A percentile compares a stretch with the other conserved stretches of the same genome.
Evolutionary conservation across 441 rosid genomes (phyloP).

Genomic region (Populus trichocarpa): DNA sequence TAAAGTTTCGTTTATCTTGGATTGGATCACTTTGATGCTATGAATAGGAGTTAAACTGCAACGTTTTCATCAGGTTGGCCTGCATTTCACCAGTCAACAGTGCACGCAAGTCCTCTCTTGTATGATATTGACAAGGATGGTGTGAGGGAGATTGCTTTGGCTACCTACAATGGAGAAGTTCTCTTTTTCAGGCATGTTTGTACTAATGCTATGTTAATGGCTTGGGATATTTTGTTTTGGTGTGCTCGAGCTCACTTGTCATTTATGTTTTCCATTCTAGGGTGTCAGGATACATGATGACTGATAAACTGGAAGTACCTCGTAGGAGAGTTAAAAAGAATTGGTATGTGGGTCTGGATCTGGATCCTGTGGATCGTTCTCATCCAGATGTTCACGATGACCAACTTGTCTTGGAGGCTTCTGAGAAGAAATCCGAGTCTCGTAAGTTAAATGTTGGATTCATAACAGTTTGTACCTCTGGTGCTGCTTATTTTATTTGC

Average conservation of each 20-base stretch:
- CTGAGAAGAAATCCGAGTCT: conserved; percentile 36
- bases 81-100: conserved; percentile 96
- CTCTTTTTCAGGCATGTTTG: conserved; percentile 78
- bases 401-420: conserved; percentile 56
- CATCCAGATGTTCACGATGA: conserved; percentile 91
- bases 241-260: not conserved
- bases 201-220: not conserved
- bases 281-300: conserved; percentile 94
- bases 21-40: not conserved
- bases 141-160: conserved; percentile 90
- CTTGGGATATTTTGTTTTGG: not conserved
- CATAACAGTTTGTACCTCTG: not conserved
- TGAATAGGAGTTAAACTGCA: not conserved
- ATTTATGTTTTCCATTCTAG: conserved; percentile 36
- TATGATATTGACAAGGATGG: conserved; percentile 98
- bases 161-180: conserved; percentile 96
- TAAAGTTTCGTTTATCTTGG: conserved; percentile 15
- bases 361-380: conserved; percentile 92
- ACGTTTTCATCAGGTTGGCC: conserved; percentile 75
- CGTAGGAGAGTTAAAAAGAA: conserved; percentile 84
- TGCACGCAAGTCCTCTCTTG: conserved; percentile 92
- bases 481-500: not conserved
- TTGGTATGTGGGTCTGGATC: conserved; percentile 85
- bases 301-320: conserved; percentile 88
- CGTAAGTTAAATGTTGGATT: conserved; percentile 44